Percentiles rank a stretch among this genome's conserved stretches.
phyloP scores from a whole-genome alignment of 106 monocot species.

The Dendrobium huoshanense region DNA sequence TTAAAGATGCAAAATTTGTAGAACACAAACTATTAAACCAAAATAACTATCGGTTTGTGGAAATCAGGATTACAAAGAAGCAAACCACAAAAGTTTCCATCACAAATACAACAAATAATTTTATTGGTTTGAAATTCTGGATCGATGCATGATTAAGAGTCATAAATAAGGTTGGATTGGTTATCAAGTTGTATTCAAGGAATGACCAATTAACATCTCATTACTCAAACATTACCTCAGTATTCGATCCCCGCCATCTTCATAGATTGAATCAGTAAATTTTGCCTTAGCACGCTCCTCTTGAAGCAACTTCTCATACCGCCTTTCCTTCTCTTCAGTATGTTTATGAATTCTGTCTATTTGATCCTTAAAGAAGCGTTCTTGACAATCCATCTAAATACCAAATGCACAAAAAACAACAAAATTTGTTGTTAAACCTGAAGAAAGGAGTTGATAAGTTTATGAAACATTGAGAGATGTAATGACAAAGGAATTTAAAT shows the following conservation, averaged over 20 bases:
- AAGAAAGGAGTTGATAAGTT: background rate
- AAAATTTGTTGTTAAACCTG: background rate
- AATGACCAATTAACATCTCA: too few species aligned
- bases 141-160: too few species aligned
- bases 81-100: too few species aligned
- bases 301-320: constrained; percentile 53
- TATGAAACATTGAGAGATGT: background rate
- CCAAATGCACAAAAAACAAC: background rate
- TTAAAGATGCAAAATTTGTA: too few species aligned
- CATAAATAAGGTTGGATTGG: too few species aligned
- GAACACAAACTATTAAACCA: too few species aligned
- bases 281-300: constrained; percentile 58
- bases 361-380: constrained; percentile 75
- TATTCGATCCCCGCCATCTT: constrained; percentile 34
- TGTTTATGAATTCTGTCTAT: constrained; percentile 55
- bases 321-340: constrained; percentile 65
- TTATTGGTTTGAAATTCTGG: too few species aligned
- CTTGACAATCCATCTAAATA: constrained; percentile 80
- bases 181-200: too few species aligned
- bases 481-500: too few species aligned
- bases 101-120: too few species aligned
- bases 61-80: too few species aligned
- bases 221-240: constrained; percentile 20
- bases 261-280: constrained; percentile 25
- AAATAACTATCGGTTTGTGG: too few species aligned